Evolutionary conservation across 305 asterid genomes (phyloP).

Genomic region (Rubia balearica): DNA sequence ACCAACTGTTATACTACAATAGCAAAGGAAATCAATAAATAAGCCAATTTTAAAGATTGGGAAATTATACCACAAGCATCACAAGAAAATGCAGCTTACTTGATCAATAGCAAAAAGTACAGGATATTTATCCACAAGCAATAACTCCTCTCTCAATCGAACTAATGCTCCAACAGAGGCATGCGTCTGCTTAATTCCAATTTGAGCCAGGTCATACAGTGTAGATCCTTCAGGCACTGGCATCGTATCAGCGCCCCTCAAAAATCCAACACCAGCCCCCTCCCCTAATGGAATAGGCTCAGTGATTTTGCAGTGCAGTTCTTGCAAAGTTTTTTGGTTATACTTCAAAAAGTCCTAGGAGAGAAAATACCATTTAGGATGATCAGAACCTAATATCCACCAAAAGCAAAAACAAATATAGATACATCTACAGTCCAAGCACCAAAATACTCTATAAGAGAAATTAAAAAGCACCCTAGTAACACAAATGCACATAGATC

Average conservation of each 20-base stretch:
- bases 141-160: conserved; percentile 84
- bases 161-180: conserved; percentile 87
- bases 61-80: conserved; percentile 12
- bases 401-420: neutral
- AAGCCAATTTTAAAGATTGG: neutral
- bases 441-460: neutral
- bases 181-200: conserved; percentile 55
- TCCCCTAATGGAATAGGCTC: conserved; percentile 85
- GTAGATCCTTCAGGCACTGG: conserved; percentile 57
- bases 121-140: conserved; percentile 72
- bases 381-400: neutral
- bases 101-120: conserved; percentile 93
- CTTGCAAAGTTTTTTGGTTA: conserved; percentile 52
- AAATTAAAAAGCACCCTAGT: neutral
- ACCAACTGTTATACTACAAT: conserved; percentile 90
- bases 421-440: neutral
- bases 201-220: conserved; percentile 62
- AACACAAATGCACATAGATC: neutral
- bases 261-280: conserved; percentile 87
- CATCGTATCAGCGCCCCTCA: conserved; percentile 55
- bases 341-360: conserved; percentile 74
- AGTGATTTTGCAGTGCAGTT: conserved; percentile 49
- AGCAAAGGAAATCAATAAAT: conserved; percentile 26
- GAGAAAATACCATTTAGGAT: conserved; percentile 12
- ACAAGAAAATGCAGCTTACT: conserved; percentile 34